These are phyloP conservation scores for Dendrocalamus latiflorus DNA, from an alignment of 202 grass and related monocot species.

Conservation along the genomic window DNA sequence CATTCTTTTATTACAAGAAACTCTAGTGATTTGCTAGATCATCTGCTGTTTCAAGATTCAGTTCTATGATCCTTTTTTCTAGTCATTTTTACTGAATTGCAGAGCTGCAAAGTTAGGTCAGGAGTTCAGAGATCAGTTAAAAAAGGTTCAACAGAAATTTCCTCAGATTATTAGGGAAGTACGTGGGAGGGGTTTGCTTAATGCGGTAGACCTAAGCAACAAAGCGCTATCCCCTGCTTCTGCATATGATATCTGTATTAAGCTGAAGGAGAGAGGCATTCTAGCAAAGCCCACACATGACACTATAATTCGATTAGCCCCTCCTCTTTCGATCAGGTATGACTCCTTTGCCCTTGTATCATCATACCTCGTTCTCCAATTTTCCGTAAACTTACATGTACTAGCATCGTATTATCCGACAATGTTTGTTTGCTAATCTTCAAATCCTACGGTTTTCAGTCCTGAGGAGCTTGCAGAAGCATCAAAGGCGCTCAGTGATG, in stretches of 20 bases:
- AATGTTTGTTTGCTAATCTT: neutral
- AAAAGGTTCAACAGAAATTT: constrained; percentile 44
- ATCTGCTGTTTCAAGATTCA: neutral
- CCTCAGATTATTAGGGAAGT: constrained; percentile 61
- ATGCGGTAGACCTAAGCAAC: constrained; percentile 75
- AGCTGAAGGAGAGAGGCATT: constrained; percentile 93
- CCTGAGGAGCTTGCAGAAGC: constrained; percentile 69
- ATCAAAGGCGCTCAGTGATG: constrained; percentile 70
- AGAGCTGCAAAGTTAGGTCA: constrained; percentile 55
- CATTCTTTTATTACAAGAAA: constrained; percentile 1
- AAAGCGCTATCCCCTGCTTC: constrained; percentile 61
- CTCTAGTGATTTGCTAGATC: neutral
- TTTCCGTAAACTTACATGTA: neutral
- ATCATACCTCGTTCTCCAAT: neutral
- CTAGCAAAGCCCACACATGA: constrained; percentile 94
- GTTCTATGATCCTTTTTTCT: neutral
- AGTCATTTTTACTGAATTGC: neutral
- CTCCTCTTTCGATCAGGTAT: constrained; percentile 78
- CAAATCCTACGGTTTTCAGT: constrained; percentile 37
- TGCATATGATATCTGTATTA: constrained; percentile 91
- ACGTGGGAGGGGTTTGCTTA: constrained; percentile 71
- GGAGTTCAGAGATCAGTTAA: constrained; percentile 56
- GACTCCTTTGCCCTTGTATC: neutral
- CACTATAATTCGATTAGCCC: constrained; percentile 81
- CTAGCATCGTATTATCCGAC: neutral